Conservation (phyloP, 2,329 filamentous ascomycete species). For the Fusarium napiforme region DNA sequence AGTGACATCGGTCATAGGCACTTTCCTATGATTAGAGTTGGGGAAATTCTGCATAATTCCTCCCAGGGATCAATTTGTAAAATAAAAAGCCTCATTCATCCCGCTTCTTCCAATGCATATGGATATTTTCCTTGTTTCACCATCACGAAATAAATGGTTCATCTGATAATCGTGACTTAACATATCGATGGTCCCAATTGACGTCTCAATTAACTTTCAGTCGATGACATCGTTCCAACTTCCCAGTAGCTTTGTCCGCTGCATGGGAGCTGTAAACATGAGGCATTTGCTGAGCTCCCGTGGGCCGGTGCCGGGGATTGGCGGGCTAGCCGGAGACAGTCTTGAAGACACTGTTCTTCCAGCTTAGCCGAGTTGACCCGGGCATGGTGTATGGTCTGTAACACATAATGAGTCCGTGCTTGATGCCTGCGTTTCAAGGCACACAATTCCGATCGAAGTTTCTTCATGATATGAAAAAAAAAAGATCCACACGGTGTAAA, state of each 20-base stretch:
- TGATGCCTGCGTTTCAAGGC: conserved; percentile 47
- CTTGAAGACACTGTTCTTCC: conserved; percentile 37
- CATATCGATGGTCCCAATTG: conserved; percentile 8
- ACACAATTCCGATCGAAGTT: conserved; percentile 30
- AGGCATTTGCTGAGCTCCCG: conserved; percentile 48
- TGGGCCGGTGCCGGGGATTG: conserved; percentile 45
- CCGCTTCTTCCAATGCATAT: conserved; percentile 49
- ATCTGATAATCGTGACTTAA: conserved; percentile 7
- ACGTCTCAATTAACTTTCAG: conserved; percentile 37
- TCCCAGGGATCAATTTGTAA: conserved; percentile 54
- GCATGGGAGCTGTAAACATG: conserved; percentile 32
- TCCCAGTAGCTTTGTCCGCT: conserved; percentile 3
- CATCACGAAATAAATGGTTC: conserved; percentile 1
- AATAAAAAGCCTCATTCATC: conserved; percentile 57
- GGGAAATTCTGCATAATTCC: conserved; percentile 49
- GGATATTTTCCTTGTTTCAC: conserved; percentile 46
- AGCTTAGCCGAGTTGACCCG: conserved; percentile 46
- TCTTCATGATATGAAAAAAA: conserved; percentile 7
- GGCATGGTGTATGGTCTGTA: conserved; percentile 1
- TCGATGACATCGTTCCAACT: conserved; percentile 25
- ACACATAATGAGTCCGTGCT: conserved; percentile 26
- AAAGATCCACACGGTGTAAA: conserved; percentile 49
- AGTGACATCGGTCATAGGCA: conserved; percentile 48
- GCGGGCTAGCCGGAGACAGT: conserved; percentile 40
- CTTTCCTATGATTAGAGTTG: conserved; percentile 51